These are phyloP conservation scores for Hydnomerulius pinastri DNA, from an alignment of 768 basidiomycete species.

Conservation along the genomic window DNA sequence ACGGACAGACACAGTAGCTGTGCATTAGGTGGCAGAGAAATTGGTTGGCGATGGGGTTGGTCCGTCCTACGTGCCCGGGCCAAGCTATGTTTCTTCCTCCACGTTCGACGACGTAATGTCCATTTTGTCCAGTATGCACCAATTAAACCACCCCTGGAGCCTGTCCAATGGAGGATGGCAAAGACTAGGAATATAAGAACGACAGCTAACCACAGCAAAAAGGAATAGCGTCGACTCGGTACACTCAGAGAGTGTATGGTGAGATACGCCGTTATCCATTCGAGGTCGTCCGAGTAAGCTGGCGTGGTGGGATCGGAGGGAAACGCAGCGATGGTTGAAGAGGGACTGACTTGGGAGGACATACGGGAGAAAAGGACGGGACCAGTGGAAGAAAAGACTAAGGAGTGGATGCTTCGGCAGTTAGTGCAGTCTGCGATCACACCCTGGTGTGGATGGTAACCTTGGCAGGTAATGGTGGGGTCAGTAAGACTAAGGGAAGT, in stretches of 20 bases:
- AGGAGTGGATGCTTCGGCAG: not conserved
- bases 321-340: conserved; percentile 9
- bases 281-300: conserved; percentile 40
- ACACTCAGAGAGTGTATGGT: conserved; percentile 54
- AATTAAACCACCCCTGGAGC: conserved; percentile 40
- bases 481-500: not conserved
- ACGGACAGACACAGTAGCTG: conserved; percentile 54
- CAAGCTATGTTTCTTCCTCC: conserved; percentile 49
- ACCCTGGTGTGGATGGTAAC: not conserved
- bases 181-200: conserved; percentile 41
- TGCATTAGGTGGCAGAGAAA: conserved; percentile 61
- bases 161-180: conserved; percentile 45
- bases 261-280: conserved; percentile 61
- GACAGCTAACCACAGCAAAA: conserved; percentile 60
- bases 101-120: conserved; percentile 58
- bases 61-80: conserved; percentile 34
- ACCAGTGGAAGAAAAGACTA: not conserved
- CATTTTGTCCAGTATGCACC: conserved; percentile 62
- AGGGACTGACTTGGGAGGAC: conserved; percentile 1
- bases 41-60: conserved; percentile 42
- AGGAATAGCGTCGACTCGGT: conserved; percentile 56
- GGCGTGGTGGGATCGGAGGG: conserved; percentile 46
- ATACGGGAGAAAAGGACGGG: not conserved
- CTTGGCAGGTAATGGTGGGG: not conserved
- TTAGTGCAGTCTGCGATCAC: not conserved